These are phyloP conservation scores for Tolypocladium ophioglossoides DNA, from an alignment of 2,329 filamentous ascomycete genomes.

Conservation along the genomic window DNA sequence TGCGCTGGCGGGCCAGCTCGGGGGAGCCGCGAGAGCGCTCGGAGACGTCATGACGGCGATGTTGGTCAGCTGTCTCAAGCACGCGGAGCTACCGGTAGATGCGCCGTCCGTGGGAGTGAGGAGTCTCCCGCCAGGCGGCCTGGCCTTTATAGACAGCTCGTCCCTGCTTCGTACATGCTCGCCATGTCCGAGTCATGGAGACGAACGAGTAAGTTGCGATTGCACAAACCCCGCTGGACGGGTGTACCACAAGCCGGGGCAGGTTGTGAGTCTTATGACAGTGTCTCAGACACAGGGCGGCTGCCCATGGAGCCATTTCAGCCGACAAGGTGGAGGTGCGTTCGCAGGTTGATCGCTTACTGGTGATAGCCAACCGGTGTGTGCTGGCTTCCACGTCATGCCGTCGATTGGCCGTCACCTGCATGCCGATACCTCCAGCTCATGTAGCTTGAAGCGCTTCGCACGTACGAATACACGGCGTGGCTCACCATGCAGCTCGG, in stretches of 20 bases:
- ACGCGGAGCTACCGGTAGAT: not conserved
- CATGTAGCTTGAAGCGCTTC: not conserved
- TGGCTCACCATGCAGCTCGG: not conserved
- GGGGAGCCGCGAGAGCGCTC: conserved; percentile 2
- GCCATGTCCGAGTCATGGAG: not conserved
- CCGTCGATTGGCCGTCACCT: no score
- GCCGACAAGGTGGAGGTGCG: no score
- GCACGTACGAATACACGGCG: not conserved
- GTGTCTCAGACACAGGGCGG: not conserved
- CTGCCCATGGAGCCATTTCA: not conserved
- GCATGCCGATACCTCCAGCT: no score
- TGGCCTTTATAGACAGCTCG: not conserved
- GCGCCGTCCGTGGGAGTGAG: not conserved
- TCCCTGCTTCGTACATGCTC: not conserved
- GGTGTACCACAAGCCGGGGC: not conserved
- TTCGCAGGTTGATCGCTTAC: no score
- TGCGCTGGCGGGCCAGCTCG: conserved; percentile 4
- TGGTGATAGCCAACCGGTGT: no score
- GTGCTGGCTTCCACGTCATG: no score
- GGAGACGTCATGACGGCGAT: not conserved
- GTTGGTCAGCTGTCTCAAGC: not conserved
- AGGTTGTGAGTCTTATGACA: not conserved
- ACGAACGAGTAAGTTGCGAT: not conserved
- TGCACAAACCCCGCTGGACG: not conserved
- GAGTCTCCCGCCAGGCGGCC: not conserved